phyloP scores from a whole-genome alignment of 2,329 filamentous ascomycete genomes.

The Aureobasidium sp. region DNA sequence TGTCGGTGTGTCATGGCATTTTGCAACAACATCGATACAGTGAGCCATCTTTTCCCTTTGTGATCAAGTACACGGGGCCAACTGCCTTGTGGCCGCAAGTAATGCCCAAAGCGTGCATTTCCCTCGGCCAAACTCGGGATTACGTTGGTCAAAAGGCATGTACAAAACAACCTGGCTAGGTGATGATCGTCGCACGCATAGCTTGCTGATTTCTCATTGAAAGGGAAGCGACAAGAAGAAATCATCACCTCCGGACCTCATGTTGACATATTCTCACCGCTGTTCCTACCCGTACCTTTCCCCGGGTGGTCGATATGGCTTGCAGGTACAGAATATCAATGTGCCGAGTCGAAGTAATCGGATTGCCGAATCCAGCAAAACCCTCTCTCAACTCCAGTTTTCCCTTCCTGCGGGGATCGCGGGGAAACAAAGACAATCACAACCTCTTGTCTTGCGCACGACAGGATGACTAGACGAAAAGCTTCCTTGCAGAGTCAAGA shows the following conservation, averaged over 20 bases:
- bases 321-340: not conserved
- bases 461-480: not conserved
- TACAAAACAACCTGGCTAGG: not conserved
- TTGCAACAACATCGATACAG: not conserved
- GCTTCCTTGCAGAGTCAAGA: not conserved
- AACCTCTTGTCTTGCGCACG: slow-evolving; percentile 5
- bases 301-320: not conserved
- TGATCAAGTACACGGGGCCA: not conserved
- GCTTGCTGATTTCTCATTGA: not conserved
- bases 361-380: not conserved
- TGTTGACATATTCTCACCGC: not conserved
- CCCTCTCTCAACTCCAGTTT: not conserved
- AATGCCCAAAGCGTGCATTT: not conserved
- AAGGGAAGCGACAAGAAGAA: not conserved
- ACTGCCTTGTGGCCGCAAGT: not conserved
- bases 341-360: not conserved
- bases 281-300: not conserved
- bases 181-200: slow-evolving; percentile 1
- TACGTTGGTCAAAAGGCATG: not conserved
- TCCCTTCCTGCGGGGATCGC: slow-evolving; percentile 12
- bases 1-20: slow-evolving; percentile 6
- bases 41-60: not conserved
- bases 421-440: slow-evolving; percentile 2
- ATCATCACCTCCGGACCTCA: not conserved
- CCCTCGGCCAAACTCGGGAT: slow-evolving; percentile 5